A percentile compares a stretch with the other conserved stretches of the same genome.
Evolutionary conservation across 805 yeast genomes (phyloP).

Genomic region (Starmerella floris): DNA sequence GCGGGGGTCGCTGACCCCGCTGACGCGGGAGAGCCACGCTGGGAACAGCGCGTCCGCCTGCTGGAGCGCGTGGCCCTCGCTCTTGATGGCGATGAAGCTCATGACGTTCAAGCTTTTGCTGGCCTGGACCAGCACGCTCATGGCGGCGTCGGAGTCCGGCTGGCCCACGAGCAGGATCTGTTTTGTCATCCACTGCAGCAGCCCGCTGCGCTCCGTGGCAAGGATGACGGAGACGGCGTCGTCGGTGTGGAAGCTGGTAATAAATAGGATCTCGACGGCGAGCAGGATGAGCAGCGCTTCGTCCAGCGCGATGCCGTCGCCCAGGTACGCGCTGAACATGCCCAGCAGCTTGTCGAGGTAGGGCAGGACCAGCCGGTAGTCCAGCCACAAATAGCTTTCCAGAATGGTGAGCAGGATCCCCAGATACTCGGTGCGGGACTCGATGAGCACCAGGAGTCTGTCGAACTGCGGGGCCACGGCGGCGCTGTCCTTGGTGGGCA

Average conservation of each 20-base stretch:
- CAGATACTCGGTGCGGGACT: slow-evolving; percentile 43
- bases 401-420: slow-evolving; percentile 25
- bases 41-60: slow-evolving; percentile 1
- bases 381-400: slow-evolving; percentile 27
- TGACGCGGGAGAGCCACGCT: slow-evolving; percentile 28
- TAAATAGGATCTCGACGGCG: slow-evolving; percentile 11
- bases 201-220: slow-evolving; percentile 7
- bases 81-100: slow-evolving; percentile 7
- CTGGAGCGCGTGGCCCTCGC: slow-evolving; percentile 6
- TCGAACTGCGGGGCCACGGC: slow-evolving; percentile 31
- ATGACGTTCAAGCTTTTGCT: slow-evolving; percentile 6
- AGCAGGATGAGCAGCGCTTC: slow-evolving; percentile 14
- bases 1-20: slow-evolving; percentile 58
- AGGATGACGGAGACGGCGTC: background rate
- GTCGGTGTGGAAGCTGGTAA: background rate
- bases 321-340: slow-evolving; percentile 21
- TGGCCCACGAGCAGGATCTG: slow-evolving; percentile 3
- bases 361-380: slow-evolving; percentile 17
- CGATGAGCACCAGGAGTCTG: slow-evolving; percentile 43
- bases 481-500: slow-evolving; percentile 31
- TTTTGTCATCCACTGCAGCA: slow-evolving; percentile 9
- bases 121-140: slow-evolving; percentile 10
- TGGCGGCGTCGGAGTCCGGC: slow-evolving; percentile 3
- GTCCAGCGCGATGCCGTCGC: slow-evolving; percentile 18
- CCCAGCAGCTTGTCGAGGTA: slow-evolving; percentile 14